A percentile compares a stretch with the other conserved stretches of the same genome.
Conservation (phyloP, 495 filamentous ascomycete species). For the Aspergillus taichungensis region DNA sequence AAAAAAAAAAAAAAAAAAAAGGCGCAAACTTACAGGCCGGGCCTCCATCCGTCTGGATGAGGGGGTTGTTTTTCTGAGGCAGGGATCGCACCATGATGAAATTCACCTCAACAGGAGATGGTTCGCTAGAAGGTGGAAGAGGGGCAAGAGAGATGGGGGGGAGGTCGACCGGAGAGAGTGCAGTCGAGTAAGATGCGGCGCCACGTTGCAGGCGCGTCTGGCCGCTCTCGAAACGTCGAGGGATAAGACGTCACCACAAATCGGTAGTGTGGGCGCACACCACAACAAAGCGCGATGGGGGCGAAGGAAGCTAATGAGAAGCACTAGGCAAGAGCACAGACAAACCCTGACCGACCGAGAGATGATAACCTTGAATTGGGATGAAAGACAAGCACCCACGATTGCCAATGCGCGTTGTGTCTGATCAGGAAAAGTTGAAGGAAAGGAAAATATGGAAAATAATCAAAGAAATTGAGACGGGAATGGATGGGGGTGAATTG, state of each 20-base stretch:
- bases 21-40: slow-evolving; percentile 45
- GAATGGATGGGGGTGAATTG: too few relatives aligned
- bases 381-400: too few relatives aligned
- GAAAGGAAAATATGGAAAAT: too few relatives aligned
- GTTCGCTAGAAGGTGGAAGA: slow-evolving; percentile 1
- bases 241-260: slow-evolving; percentile 16
- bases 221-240: slow-evolving; percentile 7
- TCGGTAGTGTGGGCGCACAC: slow-evolving; percentile 3
- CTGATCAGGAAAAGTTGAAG: too few relatives aligned
- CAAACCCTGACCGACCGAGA: background rate
- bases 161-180: slow-evolving; percentile 1
- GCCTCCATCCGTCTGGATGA: slow-evolving; percentile 64
- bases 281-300: background rate
- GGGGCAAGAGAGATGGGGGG: slow-evolving; percentile 4
- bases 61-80: slow-evolving; percentile 65
- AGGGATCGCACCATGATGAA: slow-evolving; percentile 56
- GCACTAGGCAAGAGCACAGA: slow-evolving; percentile 3
- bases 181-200: slow-evolving; percentile 19
- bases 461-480: too few relatives aligned
- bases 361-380: too few relatives aligned
- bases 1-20: slow-evolving; percentile 1
- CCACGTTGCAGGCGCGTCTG: slow-evolving; percentile 44
- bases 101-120: background rate
- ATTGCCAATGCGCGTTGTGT: too few relatives aligned
- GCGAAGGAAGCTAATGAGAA: background rate